A percentile compares a stretch with the other conserved stretches of the same genome.
Evolutionary conservation across 2,329 filamentous ascomycete species (phyloP).

Genomic region (Alternaria hordeiaustralica): DNA sequence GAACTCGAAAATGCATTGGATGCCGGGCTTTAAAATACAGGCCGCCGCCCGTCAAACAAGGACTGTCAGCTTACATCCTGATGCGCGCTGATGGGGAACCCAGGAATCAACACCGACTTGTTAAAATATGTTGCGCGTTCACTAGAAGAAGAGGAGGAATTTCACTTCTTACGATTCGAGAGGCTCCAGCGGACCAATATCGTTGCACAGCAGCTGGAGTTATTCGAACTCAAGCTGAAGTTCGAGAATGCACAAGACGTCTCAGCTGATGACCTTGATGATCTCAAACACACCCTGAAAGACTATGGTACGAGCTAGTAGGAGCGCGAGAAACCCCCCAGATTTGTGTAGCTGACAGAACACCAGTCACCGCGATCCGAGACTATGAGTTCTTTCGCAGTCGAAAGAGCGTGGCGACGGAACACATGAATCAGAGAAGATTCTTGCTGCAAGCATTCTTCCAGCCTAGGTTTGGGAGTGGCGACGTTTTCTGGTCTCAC

Average conservation of each 20-base stretch:
- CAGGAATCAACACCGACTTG: neutral
- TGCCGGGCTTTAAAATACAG: too few relatives aligned
- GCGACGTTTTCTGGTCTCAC: neutral
- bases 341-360: neutral
- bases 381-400: neutral
- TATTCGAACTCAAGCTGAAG: neutral
- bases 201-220: neutral
- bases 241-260: neutral
- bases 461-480: neutral
- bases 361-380: neutral
- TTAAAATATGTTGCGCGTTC: neutral
- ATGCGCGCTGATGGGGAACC: neutral
- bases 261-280: neutral
- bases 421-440: neutral
- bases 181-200: neutral
- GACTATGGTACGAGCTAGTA: too few relatives aligned
- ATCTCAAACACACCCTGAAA: neutral
- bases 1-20: too few relatives aligned
- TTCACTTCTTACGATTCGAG: neutral
- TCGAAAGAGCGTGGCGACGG: neutral
- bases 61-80: neutral
- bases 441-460: neutral
- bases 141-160: rapidly evolving
- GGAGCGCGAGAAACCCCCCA: too few relatives aligned
- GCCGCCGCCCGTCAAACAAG: too few relatives aligned